These are phyloP conservation scores for Puccinia triticina DNA, from an alignment of 1,284 basidiomycete species.

Conservation along the genomic window DNA sequence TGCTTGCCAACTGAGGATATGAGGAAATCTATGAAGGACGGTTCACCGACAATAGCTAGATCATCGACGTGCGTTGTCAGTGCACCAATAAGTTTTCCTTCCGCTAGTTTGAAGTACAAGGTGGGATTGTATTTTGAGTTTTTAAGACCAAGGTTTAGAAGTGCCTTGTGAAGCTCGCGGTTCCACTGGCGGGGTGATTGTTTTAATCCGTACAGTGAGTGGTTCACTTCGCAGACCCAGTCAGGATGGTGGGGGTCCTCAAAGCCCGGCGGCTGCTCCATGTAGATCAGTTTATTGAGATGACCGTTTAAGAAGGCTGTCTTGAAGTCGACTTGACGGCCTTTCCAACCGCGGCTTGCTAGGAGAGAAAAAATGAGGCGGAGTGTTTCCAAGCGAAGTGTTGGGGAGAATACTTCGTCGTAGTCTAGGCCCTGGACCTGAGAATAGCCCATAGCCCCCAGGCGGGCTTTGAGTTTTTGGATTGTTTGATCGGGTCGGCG, in stretches of 20 bases:
- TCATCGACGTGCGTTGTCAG: not conserved
- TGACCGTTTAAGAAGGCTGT: slow-evolving; percentile 17
- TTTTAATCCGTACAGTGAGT: too few species aligned
- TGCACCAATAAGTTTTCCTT: not conserved
- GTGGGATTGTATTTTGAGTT: not conserved
- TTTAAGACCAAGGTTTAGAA: too few species aligned
- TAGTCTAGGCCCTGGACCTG: slow-evolving; percentile 7
- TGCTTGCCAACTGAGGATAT: not conserved
- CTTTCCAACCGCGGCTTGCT: not conserved
- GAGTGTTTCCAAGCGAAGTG: slow-evolving; percentile 4
- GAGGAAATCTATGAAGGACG: not conserved
- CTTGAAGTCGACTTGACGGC: slow-evolving; percentile 8
- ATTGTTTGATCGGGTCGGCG: not conserved
- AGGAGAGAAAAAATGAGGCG: not conserved
- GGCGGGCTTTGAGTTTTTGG: slow-evolving; percentile 4
- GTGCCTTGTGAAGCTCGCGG: too few species aligned
- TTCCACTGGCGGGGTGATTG: too few species aligned
- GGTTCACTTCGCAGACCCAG: too few species aligned
- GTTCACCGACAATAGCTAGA: slow-evolving; percentile 6
- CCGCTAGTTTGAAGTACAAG: not conserved
- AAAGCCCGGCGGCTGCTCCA: slow-evolving; percentile 12
- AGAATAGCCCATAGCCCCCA: not conserved
- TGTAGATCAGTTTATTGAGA: not conserved
- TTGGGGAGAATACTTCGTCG: slow-evolving; percentile 21
- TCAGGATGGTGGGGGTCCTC: not conserved